Evolutionary conservation across 176 grass and related monocot genomes (phyloP).

Genomic region (Otatea glauca): DNA sequence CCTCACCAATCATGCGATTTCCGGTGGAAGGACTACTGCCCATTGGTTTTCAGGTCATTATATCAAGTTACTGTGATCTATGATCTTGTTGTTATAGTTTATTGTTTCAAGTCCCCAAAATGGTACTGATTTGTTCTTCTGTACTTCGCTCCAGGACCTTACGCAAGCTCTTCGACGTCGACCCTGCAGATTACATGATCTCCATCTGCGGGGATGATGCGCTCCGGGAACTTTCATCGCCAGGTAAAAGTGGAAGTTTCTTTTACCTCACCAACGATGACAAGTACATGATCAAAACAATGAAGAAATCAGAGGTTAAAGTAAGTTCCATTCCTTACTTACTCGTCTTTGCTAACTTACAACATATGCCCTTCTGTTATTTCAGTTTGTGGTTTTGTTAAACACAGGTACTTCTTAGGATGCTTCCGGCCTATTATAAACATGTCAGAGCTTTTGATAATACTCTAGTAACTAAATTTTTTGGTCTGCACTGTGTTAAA

Average conservation of each 20-base stretch:
- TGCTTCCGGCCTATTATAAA: slow-evolving; percentile 88
- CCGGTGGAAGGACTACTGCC: slow-evolving; percentile 92
- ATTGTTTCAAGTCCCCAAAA: background rate
- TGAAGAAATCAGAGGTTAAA: slow-evolving; percentile 50
- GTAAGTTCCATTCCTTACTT: background rate
- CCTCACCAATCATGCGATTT: slow-evolving; percentile 84
- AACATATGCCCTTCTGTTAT: background rate
- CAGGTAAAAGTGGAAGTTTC: slow-evolving; percentile 47
- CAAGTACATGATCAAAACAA: slow-evolving; percentile 54
- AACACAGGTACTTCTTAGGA: slow-evolving; percentile 78
- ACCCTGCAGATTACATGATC: slow-evolving; percentile 45
- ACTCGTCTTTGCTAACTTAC: background rate
- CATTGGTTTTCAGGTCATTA: slow-evolving; percentile 76
- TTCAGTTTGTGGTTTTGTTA: slow-evolving; percentile 19
- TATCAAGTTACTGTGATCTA: background rate
- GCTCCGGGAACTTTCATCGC: slow-evolving; percentile 38
- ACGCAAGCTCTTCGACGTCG: slow-evolving; percentile 46
- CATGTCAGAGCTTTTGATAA: slow-evolving; percentile 69
- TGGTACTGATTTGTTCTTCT: slow-evolving; percentile 9
- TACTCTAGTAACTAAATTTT: slow-evolving; percentile 82
- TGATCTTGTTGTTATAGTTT: background rate
- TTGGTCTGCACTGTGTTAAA: slow-evolving; percentile 82
- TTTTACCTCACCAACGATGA: slow-evolving; percentile 50
- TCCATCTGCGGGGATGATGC: slow-evolving; percentile 43
- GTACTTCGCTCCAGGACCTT: slow-evolving; percentile 25